Base-by-base conservation (phyloP, 1,139 yeast species). In the Lodderomyces margitis region DNA sequence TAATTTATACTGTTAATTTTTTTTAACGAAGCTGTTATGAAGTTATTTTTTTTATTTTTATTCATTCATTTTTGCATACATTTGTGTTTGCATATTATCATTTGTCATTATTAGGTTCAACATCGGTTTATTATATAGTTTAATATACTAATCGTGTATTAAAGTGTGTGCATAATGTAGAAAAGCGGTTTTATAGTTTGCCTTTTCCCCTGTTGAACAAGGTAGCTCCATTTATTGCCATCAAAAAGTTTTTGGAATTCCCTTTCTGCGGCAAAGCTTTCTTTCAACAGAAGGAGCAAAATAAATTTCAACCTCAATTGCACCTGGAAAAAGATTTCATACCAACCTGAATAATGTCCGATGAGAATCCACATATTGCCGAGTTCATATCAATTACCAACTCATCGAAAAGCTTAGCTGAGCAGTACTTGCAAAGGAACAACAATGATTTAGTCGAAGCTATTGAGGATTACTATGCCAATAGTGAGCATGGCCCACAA, bases 361-460 rank as follows among this genome's bases (percentile, higher is more conserved):
- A 56, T 16, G 47, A 49, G 36, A 34, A 38, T 34, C 57, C 57
- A 39, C 53, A 63, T 47, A 64, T 81, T 34, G 74, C 76, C 17
- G 76, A 79, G 53, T 85, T 87, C 56, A 67, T 76, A 42, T 58
- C 59, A 24, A 66, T 68, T 24, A 70, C 77, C 19, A 60, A 56
- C 31, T 51, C 74, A 6, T 62, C 76, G 24, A 59, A 56, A 42
- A 58, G 57, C 46, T 55, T 70, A 48, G 78, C 78, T 2, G 66
- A 64, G 42, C 77, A 72, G 57, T 66, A 70, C 58, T 56, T 78
- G 49, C 52, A 50, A 43, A 51, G 76, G 48, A 64, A 72, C 52
- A 52, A 62, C 38, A 52, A 62, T 45, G 73, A 72, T 48, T 55
- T 73, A 43, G 58, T 61, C 41, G 61, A 57, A 35, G 72, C 78